These are phyloP conservation scores for Plasmodium blacklocki DNA, from an alignment of 169 alveolate genomes.

Conservation along the genomic window DNA sequence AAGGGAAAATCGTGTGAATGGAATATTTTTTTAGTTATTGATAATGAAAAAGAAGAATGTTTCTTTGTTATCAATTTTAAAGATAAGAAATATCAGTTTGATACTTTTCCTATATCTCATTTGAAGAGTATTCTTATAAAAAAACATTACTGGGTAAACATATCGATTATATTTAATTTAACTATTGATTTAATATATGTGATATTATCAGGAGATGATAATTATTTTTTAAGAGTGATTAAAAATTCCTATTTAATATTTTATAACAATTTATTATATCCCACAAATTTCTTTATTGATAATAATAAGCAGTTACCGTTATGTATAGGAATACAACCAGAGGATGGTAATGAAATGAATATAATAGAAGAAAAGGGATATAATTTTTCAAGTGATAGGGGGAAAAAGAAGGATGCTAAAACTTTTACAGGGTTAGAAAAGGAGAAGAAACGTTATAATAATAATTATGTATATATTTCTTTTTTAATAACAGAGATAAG, in stretches of 20 bases:
- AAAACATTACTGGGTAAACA: conserved; percentile 34
- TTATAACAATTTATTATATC: conserved; percentile 36
- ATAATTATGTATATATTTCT: conserved; percentile 5
- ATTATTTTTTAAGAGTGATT: conserved; percentile 7
- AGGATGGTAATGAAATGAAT: not conserved
- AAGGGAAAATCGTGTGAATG: conserved; percentile 53
- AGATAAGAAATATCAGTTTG: conserved; percentile 28
- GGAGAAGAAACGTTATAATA: not conserved
- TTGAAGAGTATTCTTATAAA: conserved; percentile 16
- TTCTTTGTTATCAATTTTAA: conserved; percentile 37
- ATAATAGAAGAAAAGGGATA: not conserved
- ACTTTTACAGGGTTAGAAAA: not conserved
- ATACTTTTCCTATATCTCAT: conserved; percentile 21
- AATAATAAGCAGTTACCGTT: not conserved
- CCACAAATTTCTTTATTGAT: conserved; percentile 46
- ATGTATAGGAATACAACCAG: conserved; percentile 25
- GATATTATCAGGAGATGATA: conserved; percentile 40
- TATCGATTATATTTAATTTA: conserved; percentile 47
- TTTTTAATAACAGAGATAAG: conserved; percentile 52
- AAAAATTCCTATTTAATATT: conserved; percentile 38
- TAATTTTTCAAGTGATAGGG: not conserved
- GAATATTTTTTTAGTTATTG: conserved; percentile 31
- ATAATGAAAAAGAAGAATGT: conserved; percentile 44
- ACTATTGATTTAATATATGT: conserved; percentile 58
- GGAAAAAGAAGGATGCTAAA: not conserved